Evolutionary conservation across 345 rosid genomes (phyloP).

Genomic region (Boechera retrofracta): DNA sequence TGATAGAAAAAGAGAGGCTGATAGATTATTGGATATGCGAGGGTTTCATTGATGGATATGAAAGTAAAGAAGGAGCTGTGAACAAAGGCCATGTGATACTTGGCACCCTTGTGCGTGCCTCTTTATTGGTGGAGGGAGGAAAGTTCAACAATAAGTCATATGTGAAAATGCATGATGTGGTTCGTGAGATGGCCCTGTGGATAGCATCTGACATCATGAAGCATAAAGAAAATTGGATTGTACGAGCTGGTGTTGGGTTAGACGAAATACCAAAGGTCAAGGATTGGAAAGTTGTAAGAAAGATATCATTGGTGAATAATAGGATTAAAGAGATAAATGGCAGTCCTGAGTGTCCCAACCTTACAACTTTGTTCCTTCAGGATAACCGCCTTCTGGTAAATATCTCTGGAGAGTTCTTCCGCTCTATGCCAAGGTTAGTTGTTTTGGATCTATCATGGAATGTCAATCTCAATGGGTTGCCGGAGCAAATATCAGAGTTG

Average conservation of each 20-base stretch:
- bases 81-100: conserved; percentile 41
- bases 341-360: conserved; percentile 29
- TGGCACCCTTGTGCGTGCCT: conserved; percentile 29
- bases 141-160: conserved; percentile 26
- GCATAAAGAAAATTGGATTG: not conserved
- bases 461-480: conserved; percentile 21
- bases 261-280: conserved; percentile 28
- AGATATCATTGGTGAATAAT: conserved; percentile 43
- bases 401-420: conserved; percentile 31
- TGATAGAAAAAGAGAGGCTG: conserved; percentile 5
- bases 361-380: conserved; percentile 43
- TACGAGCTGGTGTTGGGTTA: conserved; percentile 23
- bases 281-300: conserved; percentile 29
- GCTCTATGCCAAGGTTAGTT: conserved; percentile 40
- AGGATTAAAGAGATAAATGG: conserved; percentile 34
- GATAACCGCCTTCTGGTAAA: conserved; percentile 33
- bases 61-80: conserved; percentile 19
- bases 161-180: conserved; percentile 53
- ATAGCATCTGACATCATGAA: conserved; percentile 28
- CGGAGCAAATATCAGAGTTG: conserved; percentile 30
- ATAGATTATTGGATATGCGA: conserved; percentile 28
- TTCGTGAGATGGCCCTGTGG: conserved; percentile 52
- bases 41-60: conserved; percentile 15
- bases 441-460: conserved; percentile 46
- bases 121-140: conserved; percentile 43